These are phyloP conservation scores for Globisporangium solare DNA, from an alignment of 352 stramenopile genomes.

Conservation along the genomic window DNA sequence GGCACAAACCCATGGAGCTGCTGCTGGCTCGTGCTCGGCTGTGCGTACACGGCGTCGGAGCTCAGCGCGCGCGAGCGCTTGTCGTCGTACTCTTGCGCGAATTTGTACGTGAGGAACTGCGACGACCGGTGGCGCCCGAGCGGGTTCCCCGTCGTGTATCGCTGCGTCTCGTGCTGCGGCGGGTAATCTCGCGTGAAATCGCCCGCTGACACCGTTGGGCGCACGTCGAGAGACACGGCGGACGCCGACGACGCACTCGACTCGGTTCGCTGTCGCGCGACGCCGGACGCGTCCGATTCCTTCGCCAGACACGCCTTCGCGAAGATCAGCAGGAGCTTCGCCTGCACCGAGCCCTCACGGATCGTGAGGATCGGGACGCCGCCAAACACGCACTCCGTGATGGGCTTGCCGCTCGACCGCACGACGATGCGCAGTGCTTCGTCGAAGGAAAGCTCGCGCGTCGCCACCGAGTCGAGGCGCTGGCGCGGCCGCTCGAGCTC, in stretches of 20 bases:
- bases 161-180: slow-evolving; percentile 10
- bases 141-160: slow-evolving; percentile 1
- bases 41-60: slow-evolving; percentile 9
- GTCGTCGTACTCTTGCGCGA: slow-evolving; percentile 5
- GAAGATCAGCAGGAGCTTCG: slow-evolving; percentile 65
- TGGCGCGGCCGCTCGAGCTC: slow-evolving; percentile 10
- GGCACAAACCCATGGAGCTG: background rate
- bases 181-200: slow-evolving; percentile 14
- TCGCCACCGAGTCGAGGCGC: slow-evolving; percentile 7
- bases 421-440: slow-evolving; percentile 47
- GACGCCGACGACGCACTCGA: background rate
- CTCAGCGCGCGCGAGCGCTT: slow-evolving; percentile 13
- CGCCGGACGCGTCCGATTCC: slow-evolving; percentile 18
- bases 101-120: slow-evolving; percentile 13
- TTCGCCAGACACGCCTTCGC: slow-evolving; percentile 72
- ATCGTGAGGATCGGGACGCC: slow-evolving; percentile 53
- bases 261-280: background rate
- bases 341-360: slow-evolving; percentile 59
- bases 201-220: slow-evolving; percentile 1
- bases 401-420: slow-evolving; percentile 46
- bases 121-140: slow-evolving; percentile 14
- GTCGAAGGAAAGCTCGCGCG: slow-evolving; percentile 37
- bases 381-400: slow-evolving; percentile 61
- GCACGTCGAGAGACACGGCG: background rate
- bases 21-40: slow-evolving; percentile 1